A percentile compares a stretch with the other conserved stretches of the same genome.
Conservation (phyloP, 257 asterid species). For the Solanum dulcamara region DNA sequence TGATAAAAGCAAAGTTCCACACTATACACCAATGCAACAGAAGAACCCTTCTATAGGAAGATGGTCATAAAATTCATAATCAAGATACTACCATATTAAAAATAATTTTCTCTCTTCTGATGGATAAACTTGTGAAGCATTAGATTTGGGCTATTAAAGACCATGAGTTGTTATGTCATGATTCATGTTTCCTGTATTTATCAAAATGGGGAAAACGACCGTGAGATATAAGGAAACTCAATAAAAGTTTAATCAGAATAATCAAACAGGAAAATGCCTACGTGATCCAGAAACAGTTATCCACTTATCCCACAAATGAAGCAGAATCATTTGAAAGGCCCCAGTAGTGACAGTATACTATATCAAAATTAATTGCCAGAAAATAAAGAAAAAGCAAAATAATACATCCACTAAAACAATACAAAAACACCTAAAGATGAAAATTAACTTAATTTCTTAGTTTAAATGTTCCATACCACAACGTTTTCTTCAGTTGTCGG, state of each 20-base stretch:
- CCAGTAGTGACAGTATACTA: constrained; percentile 3
- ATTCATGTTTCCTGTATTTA: background rate
- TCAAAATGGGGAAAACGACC: background rate
- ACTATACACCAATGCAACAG: background rate
- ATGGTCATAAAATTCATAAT: background rate
- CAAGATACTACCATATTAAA: background rate
- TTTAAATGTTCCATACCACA: constrained; percentile 45
- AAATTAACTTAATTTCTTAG: background rate
- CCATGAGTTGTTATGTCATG: background rate
- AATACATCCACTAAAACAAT: background rate
- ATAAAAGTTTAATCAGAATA: background rate
- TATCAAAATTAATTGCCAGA: constrained; percentile 11
- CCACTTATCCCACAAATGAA: background rate
- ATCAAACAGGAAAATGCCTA: background rate
- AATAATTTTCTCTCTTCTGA: background rate
- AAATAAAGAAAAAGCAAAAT: background rate
- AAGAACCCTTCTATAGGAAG: background rate
- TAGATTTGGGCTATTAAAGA: background rate
- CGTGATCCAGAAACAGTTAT: background rate
- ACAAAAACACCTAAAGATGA: background rate
- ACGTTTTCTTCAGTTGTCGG: constrained; percentile 64
- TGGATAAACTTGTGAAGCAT: background rate
- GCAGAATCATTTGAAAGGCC: background rate
- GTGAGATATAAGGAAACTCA: background rate
- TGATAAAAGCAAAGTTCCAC: background rate